A percentile compares a stretch with the other conserved stretches of the same genome.
phyloP scores from a whole-genome alignment of 208 protist species.

The Wallacemonas sp. region DNA sequence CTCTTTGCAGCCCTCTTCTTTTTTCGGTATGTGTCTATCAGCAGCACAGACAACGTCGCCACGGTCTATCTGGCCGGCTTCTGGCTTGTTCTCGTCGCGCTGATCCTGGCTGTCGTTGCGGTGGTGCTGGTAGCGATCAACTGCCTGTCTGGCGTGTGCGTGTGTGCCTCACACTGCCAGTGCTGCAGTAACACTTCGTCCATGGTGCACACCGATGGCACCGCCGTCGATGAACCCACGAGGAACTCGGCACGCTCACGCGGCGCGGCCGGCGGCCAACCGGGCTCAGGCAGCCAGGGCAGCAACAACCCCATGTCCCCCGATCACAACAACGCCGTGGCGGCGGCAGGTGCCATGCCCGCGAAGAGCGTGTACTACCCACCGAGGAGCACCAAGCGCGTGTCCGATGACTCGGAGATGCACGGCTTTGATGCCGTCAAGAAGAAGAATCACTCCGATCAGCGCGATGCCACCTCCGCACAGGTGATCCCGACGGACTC shows the following conservation, averaged over 20 bases:
- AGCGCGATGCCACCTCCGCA: not conserved
- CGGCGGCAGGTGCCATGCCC: not conserved
- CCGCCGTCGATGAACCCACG: not conserved
- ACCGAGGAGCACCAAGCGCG: not conserved
- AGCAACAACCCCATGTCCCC: not conserved
- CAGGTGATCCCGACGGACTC: not conserved
- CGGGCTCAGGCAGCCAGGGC: not conserved
- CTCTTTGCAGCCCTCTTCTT: conserved; percentile 1
- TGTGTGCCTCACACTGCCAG: not conserved
- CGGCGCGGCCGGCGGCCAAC: not conserved
- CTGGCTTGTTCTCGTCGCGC: conserved; percentile 3
- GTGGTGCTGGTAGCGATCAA: not conserved
- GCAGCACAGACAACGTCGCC: not conserved
- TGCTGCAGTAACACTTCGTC: not conserved
- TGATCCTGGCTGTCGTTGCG: not conserved
- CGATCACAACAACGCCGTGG: not conserved
- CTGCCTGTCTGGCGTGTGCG: not conserved
- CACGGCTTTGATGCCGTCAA: not conserved
- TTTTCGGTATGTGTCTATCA: conserved; percentile 1
- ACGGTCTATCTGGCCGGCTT: not conserved
- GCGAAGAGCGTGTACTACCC: not conserved
- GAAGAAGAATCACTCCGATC: conserved; percentile 1
- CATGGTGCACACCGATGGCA: not conserved
- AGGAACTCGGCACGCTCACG: not conserved
- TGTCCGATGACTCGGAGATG: conserved; percentile 2